Percentiles rank a stretch among this genome's conserved stretches.
Conservation (phyloP, 495 filamentous ascomycete genomes). For the Hypoxylon crocopeplum region DNA sequence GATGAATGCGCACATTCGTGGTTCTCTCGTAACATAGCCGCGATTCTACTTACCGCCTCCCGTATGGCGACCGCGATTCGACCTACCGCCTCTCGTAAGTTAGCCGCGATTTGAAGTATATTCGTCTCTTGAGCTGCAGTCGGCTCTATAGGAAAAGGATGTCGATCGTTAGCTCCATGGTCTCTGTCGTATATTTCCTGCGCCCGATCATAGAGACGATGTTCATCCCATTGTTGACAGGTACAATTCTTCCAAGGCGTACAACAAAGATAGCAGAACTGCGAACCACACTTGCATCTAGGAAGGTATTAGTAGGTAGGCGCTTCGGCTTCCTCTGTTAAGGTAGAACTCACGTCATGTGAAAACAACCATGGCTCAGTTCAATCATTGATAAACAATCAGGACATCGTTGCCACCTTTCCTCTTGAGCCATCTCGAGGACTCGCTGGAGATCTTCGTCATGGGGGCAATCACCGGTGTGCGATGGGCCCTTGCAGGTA, state of each 20-base stretch:
- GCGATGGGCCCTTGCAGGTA: conserved; percentile 51
- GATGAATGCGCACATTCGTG: neutral
- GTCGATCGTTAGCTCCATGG: neutral
- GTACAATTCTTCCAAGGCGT: conserved; percentile 55
- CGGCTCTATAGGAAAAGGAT: neutral
- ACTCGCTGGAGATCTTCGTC: conserved; percentile 68
- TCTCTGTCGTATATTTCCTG: conserved; percentile 45
- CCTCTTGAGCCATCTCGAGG: conserved; percentile 66
- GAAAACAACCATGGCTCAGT: conserved; percentile 75
- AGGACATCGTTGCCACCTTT: conserved; percentile 76
- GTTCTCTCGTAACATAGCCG: neutral
- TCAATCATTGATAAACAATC: conserved; percentile 75
- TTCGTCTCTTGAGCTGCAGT: neutral
- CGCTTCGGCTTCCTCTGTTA: neutral
- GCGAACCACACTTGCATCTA: conserved; percentile 59
- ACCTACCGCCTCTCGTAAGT: neutral
- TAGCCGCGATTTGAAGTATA: neutral
- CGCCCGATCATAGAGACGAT: neutral
- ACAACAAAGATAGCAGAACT: conserved; percentile 68
- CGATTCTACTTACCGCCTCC: neutral
- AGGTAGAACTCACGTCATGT: conserved; percentile 67
- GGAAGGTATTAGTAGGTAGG: neutral
- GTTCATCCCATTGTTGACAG: conserved; percentile 23
- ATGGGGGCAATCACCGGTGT: conserved; percentile 67
- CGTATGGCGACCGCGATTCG: too few species aligned